Percentiles rank a stretch among this genome's conserved stretches.
These are phyloP conservation scores for Sordariomycetes sp. DNA, from an alignment of 2,329 filamentous ascomycete species.

Conservation along the genomic window DNA sequence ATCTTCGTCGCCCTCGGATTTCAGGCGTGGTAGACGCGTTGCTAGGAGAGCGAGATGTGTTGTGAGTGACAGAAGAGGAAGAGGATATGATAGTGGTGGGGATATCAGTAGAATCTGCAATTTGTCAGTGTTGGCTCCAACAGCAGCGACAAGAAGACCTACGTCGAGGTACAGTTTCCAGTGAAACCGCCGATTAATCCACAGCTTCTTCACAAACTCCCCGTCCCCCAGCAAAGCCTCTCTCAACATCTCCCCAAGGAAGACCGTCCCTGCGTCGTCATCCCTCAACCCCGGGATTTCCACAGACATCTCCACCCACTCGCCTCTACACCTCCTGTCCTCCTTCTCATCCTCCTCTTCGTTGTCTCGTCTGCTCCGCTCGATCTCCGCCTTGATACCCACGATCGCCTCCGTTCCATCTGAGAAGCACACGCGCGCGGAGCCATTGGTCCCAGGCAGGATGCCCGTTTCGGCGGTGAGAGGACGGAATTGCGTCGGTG, in stretches of 20 bases:
- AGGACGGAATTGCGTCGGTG: conserved; percentile 79
- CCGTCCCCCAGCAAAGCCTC: conserved; percentile 76
- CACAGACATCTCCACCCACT: conserved; percentile 86
- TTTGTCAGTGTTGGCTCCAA: neutral
- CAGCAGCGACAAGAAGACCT: conserved; percentile 24
- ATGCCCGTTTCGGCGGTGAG: conserved; percentile 85
- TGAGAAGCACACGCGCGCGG: conserved; percentile 84
- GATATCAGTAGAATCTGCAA: conserved; percentile 80
- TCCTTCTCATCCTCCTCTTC: conserved; percentile 29
- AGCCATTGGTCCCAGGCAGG: conserved; percentile 82
- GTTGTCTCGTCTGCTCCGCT: conserved; percentile 46
- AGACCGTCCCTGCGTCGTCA: conserved; percentile 83
- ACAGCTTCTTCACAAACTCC: conserved; percentile 60
- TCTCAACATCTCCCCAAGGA: conserved; percentile 76
- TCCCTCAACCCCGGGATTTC: conserved; percentile 88
- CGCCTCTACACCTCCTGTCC: conserved; percentile 30
- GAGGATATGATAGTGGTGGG: conserved; percentile 84
- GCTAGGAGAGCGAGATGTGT: conserved; percentile 88
- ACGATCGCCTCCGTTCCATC: conserved; percentile 96
- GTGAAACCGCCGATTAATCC: conserved; percentile 87
- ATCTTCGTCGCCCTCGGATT: conserved; percentile 88
- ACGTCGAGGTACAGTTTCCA: conserved; percentile 97
- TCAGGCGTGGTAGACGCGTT: conserved; percentile 73
- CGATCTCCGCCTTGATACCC: conserved; percentile 90
- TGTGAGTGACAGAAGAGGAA: conserved; percentile 85